These are phyloP conservation scores for Sodiomyces alkalinus DNA, from an alignment of 2,329 filamentous ascomycete species.

Conservation along the genomic window DNA sequence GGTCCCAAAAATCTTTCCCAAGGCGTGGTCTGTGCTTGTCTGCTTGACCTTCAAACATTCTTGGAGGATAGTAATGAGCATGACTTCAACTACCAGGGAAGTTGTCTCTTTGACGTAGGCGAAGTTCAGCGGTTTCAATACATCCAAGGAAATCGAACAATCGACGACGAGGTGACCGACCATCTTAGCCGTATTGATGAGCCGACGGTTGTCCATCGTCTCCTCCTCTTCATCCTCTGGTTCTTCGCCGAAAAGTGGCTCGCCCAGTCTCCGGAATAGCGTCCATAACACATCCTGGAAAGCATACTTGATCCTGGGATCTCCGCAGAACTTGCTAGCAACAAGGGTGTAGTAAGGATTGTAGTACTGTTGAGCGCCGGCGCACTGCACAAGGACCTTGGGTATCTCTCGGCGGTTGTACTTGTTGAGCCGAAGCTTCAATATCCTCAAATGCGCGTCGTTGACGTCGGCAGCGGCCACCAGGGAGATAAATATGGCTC, in stretches of 20 bases:
- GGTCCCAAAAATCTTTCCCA: conserved; percentile 3
- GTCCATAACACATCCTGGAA: conserved; percentile 84
- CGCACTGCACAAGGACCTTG: conserved; percentile 75
- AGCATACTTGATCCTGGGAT: conserved; percentile 62
- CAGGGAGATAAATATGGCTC: conserved; percentile 85
- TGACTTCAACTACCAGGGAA: conserved; percentile 61
- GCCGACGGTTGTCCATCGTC: conserved; percentile 30
- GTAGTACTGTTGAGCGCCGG: conserved; percentile 66
- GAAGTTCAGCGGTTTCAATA: conserved; percentile 61
- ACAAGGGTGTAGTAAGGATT: conserved; percentile 91
- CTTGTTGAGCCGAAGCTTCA: conserved; percentile 73
- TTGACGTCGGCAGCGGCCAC: conserved; percentile 74
- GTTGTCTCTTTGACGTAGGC: conserved; percentile 64
- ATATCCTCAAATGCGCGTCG: conserved; percentile 65
- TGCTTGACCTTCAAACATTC: conserved; percentile 33
- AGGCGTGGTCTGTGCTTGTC: conserved; percentile 2
- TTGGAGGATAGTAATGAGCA: conserved; percentile 63
- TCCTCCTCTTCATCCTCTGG: conserved; percentile 38
- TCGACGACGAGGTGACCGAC: conserved; percentile 35
- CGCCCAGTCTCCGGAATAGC: conserved; percentile 73
- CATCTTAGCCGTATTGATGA: conserved; percentile 38
- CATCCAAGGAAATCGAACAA: conserved; percentile 26
- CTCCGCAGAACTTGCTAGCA: conserved; percentile 60
- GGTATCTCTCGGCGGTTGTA: conserved; percentile 78
- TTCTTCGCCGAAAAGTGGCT: conserved; percentile 53